Conservation (phyloP, 129 eudicot genomes). For the Lactuca sativa region DNA sequence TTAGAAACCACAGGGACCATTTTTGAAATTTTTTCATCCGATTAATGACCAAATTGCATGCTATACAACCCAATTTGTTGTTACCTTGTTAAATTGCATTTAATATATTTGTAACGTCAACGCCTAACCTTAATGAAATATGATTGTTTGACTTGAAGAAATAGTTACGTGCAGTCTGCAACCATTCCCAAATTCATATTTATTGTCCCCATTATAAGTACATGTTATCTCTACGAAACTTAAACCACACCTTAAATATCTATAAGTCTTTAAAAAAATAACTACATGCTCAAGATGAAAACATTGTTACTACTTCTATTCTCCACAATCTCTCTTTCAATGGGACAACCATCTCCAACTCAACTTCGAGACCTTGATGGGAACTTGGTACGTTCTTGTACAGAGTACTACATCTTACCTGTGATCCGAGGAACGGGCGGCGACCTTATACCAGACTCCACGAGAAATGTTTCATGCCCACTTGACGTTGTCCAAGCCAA, state of each 20-base stretch:
- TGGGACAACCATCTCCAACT: constrained; percentile 33
- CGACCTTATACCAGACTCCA: constrained; percentile 39
- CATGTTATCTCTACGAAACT: constrained; percentile 7
- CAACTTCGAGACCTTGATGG: constrained; percentile 56
- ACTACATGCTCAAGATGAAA: constrained; percentile 24
- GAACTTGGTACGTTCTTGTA: constrained; percentile 33
- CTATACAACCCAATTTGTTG: no score
- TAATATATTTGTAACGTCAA: no score
- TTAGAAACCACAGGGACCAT: no score
- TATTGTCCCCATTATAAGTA: constrained; percentile 18
- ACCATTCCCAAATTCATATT: constrained; percentile 5
- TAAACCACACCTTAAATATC: background rate
- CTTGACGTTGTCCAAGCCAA: constrained; percentile 49
- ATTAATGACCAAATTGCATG: no score
- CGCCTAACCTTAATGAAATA: background rate
- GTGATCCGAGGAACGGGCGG: constrained; percentile 62
- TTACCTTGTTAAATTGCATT: no score
- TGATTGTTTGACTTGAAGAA: constrained; percentile 8
- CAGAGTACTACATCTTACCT: constrained; percentile 57
- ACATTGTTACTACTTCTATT: constrained; percentile 25
- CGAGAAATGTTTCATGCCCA: constrained; percentile 45
- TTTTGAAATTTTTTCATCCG: no score
- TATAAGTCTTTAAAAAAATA: background rate
- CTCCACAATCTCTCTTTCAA: constrained; percentile 25
- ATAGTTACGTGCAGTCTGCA: constrained; percentile 17